A percentile compares a stretch with the other conserved stretches of the same genome.
Evolutionary conservation across 225 moss, liverwort and hornwort genomes (phyloP).

Genomic region (Bryoerythrophyllum caledonicum): DNA sequence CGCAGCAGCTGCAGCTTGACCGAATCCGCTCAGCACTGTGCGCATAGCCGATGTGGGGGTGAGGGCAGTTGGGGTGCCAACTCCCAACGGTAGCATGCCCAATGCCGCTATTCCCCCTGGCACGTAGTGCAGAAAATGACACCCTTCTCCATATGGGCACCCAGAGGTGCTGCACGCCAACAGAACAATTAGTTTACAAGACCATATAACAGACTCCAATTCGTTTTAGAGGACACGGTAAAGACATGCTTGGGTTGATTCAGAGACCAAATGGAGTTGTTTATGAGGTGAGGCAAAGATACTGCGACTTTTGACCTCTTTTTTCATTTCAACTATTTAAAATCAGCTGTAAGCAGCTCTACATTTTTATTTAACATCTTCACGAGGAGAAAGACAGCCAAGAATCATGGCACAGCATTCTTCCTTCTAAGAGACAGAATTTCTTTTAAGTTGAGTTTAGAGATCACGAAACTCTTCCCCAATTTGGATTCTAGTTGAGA

Average conservation of each 20-base stretch:
- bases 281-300: too few species aligned
- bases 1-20: slow-evolving; percentile 24
- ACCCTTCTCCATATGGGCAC: slow-evolving; percentile 95
- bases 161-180: slow-evolving; percentile 79
- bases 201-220: neutral
- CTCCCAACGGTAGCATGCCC: slow-evolving; percentile 72
- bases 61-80: slow-evolving; percentile 35
- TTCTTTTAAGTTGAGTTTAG: too few species aligned
- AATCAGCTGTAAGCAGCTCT: too few species aligned
- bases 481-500: too few species aligned
- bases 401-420: too few species aligned
- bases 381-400: too few species aligned
- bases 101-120: slow-evolving; percentile 84
- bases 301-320: too few species aligned
- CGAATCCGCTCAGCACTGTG: slow-evolving; percentile 52
- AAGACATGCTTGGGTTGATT: neutral
- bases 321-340: too few species aligned
- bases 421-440: too few species aligned
- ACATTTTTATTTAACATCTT: too few species aligned
- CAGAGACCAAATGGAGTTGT: neutral
- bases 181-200: neutral
- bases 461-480: too few species aligned
- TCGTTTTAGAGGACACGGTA: neutral
- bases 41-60: slow-evolving; percentile 61
- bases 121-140: slow-evolving; percentile 95